Percentiles rank a stretch among this genome's conserved stretches.
These are phyloP conservation scores for Haplographium delicatum DNA, from an alignment of 495 filamentous ascomycete genomes.

Conservation along the genomic window DNA sequence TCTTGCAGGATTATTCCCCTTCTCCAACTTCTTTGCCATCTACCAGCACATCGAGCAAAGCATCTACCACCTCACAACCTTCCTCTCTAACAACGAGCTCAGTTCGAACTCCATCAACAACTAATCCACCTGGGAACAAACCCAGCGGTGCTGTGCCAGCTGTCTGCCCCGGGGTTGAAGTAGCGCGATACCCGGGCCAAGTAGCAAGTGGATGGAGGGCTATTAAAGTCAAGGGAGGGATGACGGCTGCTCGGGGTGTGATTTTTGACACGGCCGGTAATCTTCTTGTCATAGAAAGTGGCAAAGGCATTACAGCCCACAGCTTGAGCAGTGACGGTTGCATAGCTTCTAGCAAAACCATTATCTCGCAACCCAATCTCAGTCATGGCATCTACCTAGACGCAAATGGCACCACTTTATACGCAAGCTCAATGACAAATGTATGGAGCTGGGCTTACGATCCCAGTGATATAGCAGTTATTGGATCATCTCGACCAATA, in stretches of 20 bases:
- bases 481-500: not conserved
- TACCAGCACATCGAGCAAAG: too few relatives aligned
- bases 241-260: not conserved
- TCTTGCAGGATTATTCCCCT: too few relatives aligned
- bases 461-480: not conserved
- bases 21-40: too few relatives aligned
- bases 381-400: not conserved
- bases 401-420: not conserved
- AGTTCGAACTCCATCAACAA: too few relatives aligned
- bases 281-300: not conserved
- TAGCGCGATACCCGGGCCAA: not conserved
- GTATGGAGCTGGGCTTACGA: not conserved
- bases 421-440: constrained; percentile 1
- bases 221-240: not conserved
- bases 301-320: not conserved
- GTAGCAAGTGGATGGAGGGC: not conserved
- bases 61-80: too few relatives aligned
- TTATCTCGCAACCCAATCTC: constrained; percentile 3
- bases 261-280: not conserved
- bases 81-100: too few relatives aligned
- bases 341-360: not conserved
- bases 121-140: too few relatives aligned
- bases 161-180: not conserved
- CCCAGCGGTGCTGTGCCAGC: not conserved
- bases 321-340: not conserved